Percentiles rank a stretch among this genome's conserved stretches.
These are phyloP conservation scores for Mycocentrospora acerina DNA, from an alignment of 2,329 filamentous ascomycete species.

Conservation along the genomic window DNA sequence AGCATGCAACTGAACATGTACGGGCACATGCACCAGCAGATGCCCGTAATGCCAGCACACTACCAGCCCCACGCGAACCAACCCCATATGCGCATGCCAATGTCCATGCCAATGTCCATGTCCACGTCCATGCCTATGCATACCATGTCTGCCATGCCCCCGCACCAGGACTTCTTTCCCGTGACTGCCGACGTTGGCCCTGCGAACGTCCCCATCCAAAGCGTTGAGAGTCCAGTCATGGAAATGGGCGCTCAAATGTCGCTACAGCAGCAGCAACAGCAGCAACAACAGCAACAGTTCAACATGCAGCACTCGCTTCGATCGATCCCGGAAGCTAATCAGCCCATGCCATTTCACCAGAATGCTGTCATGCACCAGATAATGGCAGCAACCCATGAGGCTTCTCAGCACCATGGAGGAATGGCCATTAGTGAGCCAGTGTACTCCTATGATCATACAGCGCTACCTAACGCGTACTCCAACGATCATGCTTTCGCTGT, in stretches of 20 bases:
- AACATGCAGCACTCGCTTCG: slow-evolving; percentile 38
- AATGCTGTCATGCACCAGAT: slow-evolving; percentile 41
- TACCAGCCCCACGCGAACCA: slow-evolving; percentile 6
- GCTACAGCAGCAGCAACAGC: slow-evolving; percentile 35
- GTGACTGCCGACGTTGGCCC: slow-evolving; percentile 40
- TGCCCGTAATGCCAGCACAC: slow-evolving; percentile 24
- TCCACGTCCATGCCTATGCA: slow-evolving; percentile 8
- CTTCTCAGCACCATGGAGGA: slow-evolving; percentile 31
- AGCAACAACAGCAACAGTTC: slow-evolving; percentile 35
- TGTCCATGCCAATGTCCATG: no score
- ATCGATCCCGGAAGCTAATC: slow-evolving; percentile 37
- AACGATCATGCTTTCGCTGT: slow-evolving; percentile 29
- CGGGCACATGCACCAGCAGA: slow-evolving; percentile 19
- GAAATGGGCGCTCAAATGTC: slow-evolving; percentile 35
- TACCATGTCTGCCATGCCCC: slow-evolving; percentile 30
- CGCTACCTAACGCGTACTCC: slow-evolving; percentile 21
- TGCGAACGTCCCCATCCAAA: slow-evolving; percentile 34
- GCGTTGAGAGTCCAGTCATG: slow-evolving; percentile 32
- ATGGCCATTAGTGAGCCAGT: slow-evolving; percentile 25
- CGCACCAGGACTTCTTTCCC: slow-evolving; percentile 30
- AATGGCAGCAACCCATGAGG: slow-evolving; percentile 38
- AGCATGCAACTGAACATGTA: slow-evolving; percentile 40
- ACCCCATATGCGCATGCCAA: no score
- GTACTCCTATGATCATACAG: slow-evolving; percentile 26
- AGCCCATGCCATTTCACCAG: slow-evolving; percentile 26